A percentile compares a stretch with the other conserved stretches of the same genome.
Evolutionary conservation across 345 rosid genomes (phyloP).

Genomic region (Lepidium aucheri): DNA sequence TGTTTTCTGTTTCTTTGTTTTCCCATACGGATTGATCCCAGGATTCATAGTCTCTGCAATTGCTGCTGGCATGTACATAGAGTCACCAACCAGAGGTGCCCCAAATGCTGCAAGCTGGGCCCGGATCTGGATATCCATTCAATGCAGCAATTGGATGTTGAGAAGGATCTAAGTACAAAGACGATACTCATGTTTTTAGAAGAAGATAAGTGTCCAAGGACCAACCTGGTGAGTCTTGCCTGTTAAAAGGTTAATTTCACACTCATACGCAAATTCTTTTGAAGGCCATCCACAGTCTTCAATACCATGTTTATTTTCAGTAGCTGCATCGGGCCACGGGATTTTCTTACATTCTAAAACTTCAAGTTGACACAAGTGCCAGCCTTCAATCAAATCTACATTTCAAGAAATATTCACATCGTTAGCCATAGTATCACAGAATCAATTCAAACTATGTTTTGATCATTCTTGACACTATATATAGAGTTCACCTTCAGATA

Average conservation of each 20-base stretch:
- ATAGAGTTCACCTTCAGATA: conserved; percentile 53
- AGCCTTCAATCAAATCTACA: conserved; percentile 60
- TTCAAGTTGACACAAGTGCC: conserved; percentile 87
- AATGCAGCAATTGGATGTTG: no score
- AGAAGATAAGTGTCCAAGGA: not conserved
- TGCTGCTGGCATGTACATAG: conserved; percentile 87
- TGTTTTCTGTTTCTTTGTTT: conserved; percentile 22
- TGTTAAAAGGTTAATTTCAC: conserved; percentile 81
- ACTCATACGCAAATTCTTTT: conserved; percentile 66
- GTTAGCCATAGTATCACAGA: not conserved
- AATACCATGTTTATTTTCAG: conserved; percentile 43
- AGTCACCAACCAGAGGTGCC: conserved; percentile 84
- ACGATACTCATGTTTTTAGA: not conserved
- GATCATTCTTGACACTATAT: not conserved
- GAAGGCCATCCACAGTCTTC: conserved; percentile 64
- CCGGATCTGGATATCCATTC: no score
- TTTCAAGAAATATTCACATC: not conserved
- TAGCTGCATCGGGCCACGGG: conserved; percentile 59
- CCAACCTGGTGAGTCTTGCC: conserved; percentile 93
- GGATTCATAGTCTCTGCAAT: conserved; percentile 57
- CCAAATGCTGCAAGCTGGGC: conserved; percentile 88
- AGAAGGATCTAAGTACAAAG: not conserved
- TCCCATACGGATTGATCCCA: conserved; percentile 65
- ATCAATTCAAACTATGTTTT: not conserved
- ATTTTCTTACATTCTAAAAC: conserved; percentile 72